Percentiles rank a stretch among this genome's conserved stretches.
Conservation (phyloP, 2,329 filamentous ascomycete genomes). For the Fusarium devonianum region DNA sequence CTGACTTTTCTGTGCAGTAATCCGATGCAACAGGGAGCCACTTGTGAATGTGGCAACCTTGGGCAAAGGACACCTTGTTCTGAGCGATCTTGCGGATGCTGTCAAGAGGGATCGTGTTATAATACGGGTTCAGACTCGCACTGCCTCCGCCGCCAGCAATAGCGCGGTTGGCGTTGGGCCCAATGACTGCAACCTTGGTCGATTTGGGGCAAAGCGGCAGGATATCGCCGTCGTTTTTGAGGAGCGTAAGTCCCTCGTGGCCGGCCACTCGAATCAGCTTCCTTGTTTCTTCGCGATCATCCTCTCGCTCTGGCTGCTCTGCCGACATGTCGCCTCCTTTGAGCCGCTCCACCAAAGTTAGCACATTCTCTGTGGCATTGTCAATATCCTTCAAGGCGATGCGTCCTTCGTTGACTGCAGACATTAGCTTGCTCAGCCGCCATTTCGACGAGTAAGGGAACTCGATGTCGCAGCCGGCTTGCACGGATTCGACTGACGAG, state of each 20-base stretch:
- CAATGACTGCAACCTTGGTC: slow-evolving; percentile 69
- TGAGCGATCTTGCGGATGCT: slow-evolving; percentile 64
- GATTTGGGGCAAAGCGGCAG: slow-evolving; percentile 64
- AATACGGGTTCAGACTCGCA: slow-evolving; percentile 73
- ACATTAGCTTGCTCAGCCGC: slow-evolving; percentile 64
- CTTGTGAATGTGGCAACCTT: slow-evolving; percentile 41
- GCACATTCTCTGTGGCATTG: slow-evolving; percentile 64
- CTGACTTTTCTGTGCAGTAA: slow-evolving; percentile 48
- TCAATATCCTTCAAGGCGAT: slow-evolving; percentile 60
- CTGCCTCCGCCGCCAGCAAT: slow-evolving; percentile 74
- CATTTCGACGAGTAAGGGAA: slow-evolving; percentile 64
- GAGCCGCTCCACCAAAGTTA: slow-evolving; percentile 67
- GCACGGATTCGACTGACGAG: slow-evolving; percentile 62
- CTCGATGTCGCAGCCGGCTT: slow-evolving; percentile 64
- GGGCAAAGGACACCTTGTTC: slow-evolving; percentile 64
- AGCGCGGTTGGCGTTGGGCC: slow-evolving; percentile 71
- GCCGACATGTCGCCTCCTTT: slow-evolving; percentile 65
- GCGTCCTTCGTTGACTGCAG: slow-evolving; percentile 57
- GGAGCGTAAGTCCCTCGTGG: slow-evolving; percentile 66
- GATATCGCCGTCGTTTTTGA: slow-evolving; percentile 68
- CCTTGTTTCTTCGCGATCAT: slow-evolving; percentile 64
- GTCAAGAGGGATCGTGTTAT: slow-evolving; percentile 67
- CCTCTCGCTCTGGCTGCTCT: slow-evolving; percentile 64
- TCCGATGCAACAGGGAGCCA: slow-evolving; percentile 41
- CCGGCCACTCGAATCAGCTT: slow-evolving; percentile 67